Evolutionary conservation across 176 grass and related monocot genomes (phyloP).

Genomic region (Rhynchospora pubera): DNA sequence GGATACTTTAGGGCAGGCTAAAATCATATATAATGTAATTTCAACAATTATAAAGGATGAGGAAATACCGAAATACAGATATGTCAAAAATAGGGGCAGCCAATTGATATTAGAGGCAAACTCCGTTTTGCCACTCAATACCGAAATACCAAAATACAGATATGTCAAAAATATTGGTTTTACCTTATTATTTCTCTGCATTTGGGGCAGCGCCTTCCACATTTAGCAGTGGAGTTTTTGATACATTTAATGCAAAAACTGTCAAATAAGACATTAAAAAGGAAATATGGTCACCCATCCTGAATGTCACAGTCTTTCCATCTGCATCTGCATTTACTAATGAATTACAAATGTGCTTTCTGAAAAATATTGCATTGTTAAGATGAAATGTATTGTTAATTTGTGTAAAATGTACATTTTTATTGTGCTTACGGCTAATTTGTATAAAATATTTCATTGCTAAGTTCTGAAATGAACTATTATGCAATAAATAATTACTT

Average conservation of each 20-base stretch:
- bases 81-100: too few species aligned
- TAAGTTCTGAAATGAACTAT: not conserved
- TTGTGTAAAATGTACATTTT: not conserved
- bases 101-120: not conserved
- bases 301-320: not conserved
- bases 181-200: conserved; percentile 87
- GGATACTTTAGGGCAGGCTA: not conserved
- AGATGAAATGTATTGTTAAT: not conserved
- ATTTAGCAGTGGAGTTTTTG: conserved; percentile 59
- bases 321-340: not conserved
- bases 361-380: not conserved
- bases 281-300: not conserved
- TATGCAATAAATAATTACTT: not conserved
- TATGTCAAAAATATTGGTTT: not conserved
- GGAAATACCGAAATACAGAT: too few species aligned
- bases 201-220: conserved; percentile 80
- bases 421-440: not conserved
- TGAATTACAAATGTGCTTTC: not conserved
- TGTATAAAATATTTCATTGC: not conserved
- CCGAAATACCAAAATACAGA: too few species aligned
- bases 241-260: conserved; percentile 92
- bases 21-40: not conserved
- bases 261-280: conserved; percentile 10
- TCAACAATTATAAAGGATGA: too few species aligned
- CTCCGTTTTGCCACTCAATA: not conserved